Percentiles rank a stretch among this genome's conserved stretches.
These are phyloP conservation scores for Paramarasmius palmivorus DNA, from an alignment of 1,284 basidiomycete species.

Conservation along the genomic window DNA sequence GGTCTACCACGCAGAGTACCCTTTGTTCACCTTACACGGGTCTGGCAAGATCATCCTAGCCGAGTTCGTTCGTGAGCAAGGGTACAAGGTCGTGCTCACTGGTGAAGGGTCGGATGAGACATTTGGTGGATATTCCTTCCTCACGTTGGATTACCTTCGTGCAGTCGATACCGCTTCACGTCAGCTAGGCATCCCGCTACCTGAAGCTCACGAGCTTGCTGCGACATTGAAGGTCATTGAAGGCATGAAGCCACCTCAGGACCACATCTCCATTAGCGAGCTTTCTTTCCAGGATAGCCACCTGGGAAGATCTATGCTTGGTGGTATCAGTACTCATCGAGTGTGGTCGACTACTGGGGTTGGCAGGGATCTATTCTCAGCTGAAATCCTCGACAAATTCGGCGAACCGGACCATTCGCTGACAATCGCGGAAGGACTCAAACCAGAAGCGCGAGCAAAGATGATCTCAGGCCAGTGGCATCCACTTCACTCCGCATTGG, in stretches of 20 bases:
- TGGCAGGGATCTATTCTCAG: slow-evolving; percentile 1
- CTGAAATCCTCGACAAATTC: neutral
- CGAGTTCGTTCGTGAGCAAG: slow-evolving; percentile 14
- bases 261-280: slow-evolving; percentile 10
- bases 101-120: slow-evolving; percentile 22
- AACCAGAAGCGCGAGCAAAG: slow-evolving; percentile 11
- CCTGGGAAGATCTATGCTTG: slow-evolving; percentile 12
- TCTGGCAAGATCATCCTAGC: slow-evolving; percentile 19
- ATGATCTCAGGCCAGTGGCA: slow-evolving; percentile 13
- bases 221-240: slow-evolving; percentile 8
- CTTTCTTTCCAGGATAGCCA: slow-evolving; percentile 5
- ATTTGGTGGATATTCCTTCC: slow-evolving; percentile 19
- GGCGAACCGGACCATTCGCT: slow-evolving; percentile 11
- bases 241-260: slow-evolving; percentile 5
- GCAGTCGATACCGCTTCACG: slow-evolving; percentile 11
- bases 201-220: slow-evolving; percentile 10
- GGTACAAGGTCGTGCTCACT: slow-evolving; percentile 21
- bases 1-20: slow-evolving; percentile 17
- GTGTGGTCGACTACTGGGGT: slow-evolving; percentile 4
- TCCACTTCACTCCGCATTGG: slow-evolving; percentile 14
- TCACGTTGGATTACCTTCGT: slow-evolving; percentile 18
- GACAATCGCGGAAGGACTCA: slow-evolving; percentile 13
- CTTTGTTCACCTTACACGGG: slow-evolving; percentile 13
- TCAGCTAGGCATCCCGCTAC: slow-evolving; percentile 13
- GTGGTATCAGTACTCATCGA: slow-evolving; percentile 14